Percentiles rank a stretch among this genome's conserved stretches.
These are phyloP conservation scores for Camelina hispida DNA, from an alignment of 345 rosid species.

Conservation along the genomic window DNA sequence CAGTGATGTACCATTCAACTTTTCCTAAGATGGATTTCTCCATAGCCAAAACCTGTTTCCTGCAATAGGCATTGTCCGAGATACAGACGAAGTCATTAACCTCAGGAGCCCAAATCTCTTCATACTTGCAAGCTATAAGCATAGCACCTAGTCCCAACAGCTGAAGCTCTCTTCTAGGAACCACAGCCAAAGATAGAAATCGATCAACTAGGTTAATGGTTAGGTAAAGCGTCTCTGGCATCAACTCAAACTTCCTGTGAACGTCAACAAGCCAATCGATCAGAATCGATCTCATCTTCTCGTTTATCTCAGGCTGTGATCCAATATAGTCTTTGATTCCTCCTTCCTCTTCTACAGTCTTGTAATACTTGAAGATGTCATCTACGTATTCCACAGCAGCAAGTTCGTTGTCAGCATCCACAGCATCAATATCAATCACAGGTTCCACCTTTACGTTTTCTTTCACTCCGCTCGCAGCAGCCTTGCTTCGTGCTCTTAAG, in stretches of 20 bases:
- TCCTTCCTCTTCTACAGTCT: slow-evolving; percentile 13
- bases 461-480: slow-evolving; percentile 51
- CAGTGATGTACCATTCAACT: slow-evolving; percentile 76
- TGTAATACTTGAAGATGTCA: slow-evolving; percentile 31
- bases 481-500: slow-evolving; percentile 82
- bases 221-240: slow-evolving; percentile 40
- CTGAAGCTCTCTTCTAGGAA: slow-evolving; percentile 74
- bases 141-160: slow-evolving; percentile 77
- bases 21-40: slow-evolving; percentile 72
- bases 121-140: slow-evolving; percentile 89
- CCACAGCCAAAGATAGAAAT: slow-evolving; percentile 53
- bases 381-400: slow-evolving; percentile 43
- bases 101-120: slow-evolving; percentile 96
- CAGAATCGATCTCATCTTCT: slow-evolving; percentile 35
- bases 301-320: slow-evolving; percentile 34
- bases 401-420: slow-evolving; percentile 61
- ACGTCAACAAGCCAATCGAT: slow-evolving; percentile 25
- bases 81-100: slow-evolving; percentile 75
- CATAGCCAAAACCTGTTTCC: slow-evolving; percentile 71
- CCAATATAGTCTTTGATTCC: slow-evolving; percentile 28
- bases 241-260: slow-evolving; percentile 36
- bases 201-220: slow-evolving; percentile 34
- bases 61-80: slow-evolving; percentile 72
- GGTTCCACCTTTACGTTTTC: slow-evolving; percentile 8
- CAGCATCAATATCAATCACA: slow-evolving; percentile 53